Percentiles rank a stretch among this genome's conserved stretches.
These are phyloP conservation scores for Rosa rugosa DNA, from an alignment of 306 rosid species.

Conservation along the genomic window DNA sequence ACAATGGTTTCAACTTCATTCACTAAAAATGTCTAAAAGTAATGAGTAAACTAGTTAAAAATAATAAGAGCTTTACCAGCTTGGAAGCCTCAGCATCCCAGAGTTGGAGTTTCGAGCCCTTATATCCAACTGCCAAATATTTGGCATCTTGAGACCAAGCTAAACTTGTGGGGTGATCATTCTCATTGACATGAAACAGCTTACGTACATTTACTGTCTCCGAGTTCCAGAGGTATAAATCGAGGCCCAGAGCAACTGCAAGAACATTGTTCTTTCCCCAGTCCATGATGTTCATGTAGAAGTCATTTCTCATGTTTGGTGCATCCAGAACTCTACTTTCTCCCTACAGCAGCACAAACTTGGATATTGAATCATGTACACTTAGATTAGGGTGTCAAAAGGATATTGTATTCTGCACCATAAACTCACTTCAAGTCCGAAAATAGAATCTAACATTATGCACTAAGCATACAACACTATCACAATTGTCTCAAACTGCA, in stretches of 20 bases:
- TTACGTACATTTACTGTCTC: conserved; percentile 32
- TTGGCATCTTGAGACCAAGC: conserved; percentile 62
- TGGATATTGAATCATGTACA: neutral
- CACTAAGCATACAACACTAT: neutral
- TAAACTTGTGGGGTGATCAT: conserved; percentile 55
- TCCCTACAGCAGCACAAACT: conserved; percentile 31
- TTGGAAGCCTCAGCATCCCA: conserved; percentile 73
- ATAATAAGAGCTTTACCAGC: conserved; percentile 33
- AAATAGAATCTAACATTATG: neutral
- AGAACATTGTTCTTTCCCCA: conserved; percentile 70
- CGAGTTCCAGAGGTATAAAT: conserved; percentile 67
- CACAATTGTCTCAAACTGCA: neutral
- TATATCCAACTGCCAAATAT: conserved; percentile 47
- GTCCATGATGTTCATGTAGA: conserved; percentile 59
- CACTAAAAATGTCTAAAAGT: conserved; percentile 1
- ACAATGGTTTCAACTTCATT: neutral
- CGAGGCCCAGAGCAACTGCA: conserved; percentile 60
- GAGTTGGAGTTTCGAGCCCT: conserved; percentile 56
- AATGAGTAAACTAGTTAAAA: conserved; percentile 13
- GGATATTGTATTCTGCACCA: neutral
- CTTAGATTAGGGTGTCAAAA: neutral
- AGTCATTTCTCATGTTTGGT: conserved; percentile 62
- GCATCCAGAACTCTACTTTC: conserved; percentile 69
- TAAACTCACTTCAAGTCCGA: neutral
- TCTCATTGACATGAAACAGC: conserved; percentile 34